Evolutionary conservation across 345 rosid genomes (phyloP).

Genomic region (Durio zibethinus): DNA sequence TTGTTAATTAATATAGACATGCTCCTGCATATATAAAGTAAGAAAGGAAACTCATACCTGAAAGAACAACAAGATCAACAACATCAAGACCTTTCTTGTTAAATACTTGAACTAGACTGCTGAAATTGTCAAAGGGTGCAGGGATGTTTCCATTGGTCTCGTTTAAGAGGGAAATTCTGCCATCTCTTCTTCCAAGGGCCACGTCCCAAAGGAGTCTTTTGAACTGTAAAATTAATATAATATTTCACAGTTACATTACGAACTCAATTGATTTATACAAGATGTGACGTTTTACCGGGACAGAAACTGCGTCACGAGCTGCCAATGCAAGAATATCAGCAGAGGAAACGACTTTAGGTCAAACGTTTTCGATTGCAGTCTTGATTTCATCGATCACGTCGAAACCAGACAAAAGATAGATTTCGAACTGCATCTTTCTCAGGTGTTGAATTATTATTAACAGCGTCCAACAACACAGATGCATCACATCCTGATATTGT

Average conservation of each 20-base stretch:
- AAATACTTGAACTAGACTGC: conserved; percentile 32
- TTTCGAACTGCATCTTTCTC: conserved; percentile 65
- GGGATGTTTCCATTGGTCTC: conserved; percentile 48
- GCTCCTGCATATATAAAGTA: not conserved
- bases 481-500: conserved; percentile 74
- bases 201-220: conserved; percentile 46
- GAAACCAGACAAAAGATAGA: conserved; percentile 36
- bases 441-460: conserved; percentile 13
- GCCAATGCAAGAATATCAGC: conserved; percentile 60
- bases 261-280: too few relatives aligned
- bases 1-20: not conserved
- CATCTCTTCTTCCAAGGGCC: conserved; percentile 59
- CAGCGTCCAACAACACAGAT: conserved; percentile 13
- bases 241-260: not conserved
- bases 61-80: conserved; percentile 50
- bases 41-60: conserved; percentile 33
- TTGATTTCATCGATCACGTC: conserved; percentile 63
- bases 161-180: conserved; percentile 41
- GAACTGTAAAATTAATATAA: conserved; percentile 35
- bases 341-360: conserved; percentile 53
- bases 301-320: conserved; percentile 60
- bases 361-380: conserved; percentile 35
- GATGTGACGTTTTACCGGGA: conserved; percentile 44
- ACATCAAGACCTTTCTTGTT: conserved; percentile 35
- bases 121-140: conserved; percentile 39